Percentiles rank a stretch among this genome's conserved stretches.
These are phyloP conservation scores for Colletotrichum higginsianum DNA, from an alignment of 2,329 filamentous ascomycete genomes.

Conservation along the genomic window DNA sequence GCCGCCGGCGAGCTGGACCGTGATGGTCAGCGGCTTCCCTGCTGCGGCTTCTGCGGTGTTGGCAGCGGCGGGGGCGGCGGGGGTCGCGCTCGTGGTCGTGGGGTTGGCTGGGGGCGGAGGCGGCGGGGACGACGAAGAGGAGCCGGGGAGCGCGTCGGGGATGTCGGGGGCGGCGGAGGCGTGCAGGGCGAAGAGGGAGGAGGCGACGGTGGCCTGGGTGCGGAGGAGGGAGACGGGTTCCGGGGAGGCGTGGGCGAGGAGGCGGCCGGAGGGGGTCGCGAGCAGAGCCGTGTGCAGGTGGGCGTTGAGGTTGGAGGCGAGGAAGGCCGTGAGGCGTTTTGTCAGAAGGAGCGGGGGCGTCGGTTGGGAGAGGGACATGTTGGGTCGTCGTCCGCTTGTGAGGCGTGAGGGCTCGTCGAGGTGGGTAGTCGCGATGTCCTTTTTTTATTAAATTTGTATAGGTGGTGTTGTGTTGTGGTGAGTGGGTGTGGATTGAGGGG, in stretches of 20 bases:
- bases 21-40: conserved; percentile 62
- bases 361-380: conserved; percentile 56
- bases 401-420: neutral
- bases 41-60: neutral
- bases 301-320: conserved; percentile 70
- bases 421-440: neutral
- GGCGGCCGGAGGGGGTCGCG: conserved; percentile 72
- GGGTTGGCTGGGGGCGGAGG: conserved; percentile 41
- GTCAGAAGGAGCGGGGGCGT: conserved; percentile 75
- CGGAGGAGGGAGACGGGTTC: conserved; percentile 70
- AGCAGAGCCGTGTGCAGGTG: conserved; percentile 73
- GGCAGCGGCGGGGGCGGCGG: conserved; percentile 23
- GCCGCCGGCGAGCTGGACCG: conserved; percentile 71
- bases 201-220: conserved; percentile 75
- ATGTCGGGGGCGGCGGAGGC: conserved; percentile 60
- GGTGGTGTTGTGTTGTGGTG: neutral
- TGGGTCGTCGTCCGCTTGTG: neutral
- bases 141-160: conserved; percentile 58
- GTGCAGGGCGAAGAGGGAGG: conserved; percentile 73
- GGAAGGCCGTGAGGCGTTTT: conserved; percentile 75
- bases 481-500: neutral
- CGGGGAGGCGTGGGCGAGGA: conserved; percentile 72
- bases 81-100: conserved; percentile 6
- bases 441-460: too few relatives aligned
- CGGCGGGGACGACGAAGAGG: conserved; percentile 46